Conservation (phyloP, 495 filamentous ascomycete species). For the Xylaria venustula region DNA sequence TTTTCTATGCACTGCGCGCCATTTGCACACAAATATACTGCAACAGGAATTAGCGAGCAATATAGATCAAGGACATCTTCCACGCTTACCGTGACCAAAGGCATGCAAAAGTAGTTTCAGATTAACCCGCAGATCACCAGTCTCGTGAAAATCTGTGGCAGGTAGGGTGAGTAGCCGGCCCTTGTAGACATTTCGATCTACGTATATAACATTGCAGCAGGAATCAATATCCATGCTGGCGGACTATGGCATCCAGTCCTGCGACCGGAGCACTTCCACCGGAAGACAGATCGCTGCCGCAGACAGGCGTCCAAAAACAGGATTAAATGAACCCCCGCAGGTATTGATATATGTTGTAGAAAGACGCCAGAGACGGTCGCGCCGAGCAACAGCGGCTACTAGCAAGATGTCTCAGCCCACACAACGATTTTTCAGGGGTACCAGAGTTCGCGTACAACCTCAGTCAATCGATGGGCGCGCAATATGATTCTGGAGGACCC, state of each 20-base stretch:
- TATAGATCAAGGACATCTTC: neutral
- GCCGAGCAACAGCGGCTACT: conserved; percentile 10
- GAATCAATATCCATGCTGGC: conserved; percentile 64
- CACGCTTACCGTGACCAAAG: conserved; percentile 48
- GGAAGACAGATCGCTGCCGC: conserved; percentile 12
- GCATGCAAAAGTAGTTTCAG: conserved; percentile 45
- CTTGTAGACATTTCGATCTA: conserved; percentile 68
- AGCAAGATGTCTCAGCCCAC: conserved; percentile 20
- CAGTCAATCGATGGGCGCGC: conserved; percentile 21
- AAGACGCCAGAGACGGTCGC: conserved; percentile 17
- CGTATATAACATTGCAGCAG: conserved; percentile 82
- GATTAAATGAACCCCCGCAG: neutral
- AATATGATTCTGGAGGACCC: conserved; percentile 22
- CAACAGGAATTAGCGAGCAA: conserved; percentile 24
- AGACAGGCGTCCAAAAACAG: neutral
- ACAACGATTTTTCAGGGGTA: conserved; percentile 3
- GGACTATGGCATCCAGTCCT: conserved; percentile 46
- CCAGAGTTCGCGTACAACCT: conserved; percentile 27
- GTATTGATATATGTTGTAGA: conserved; percentile 17
- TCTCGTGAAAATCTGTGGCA: conserved; percentile 21
- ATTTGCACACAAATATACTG: conserved; percentile 73
- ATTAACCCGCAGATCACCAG: conserved; percentile 42
- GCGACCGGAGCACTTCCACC: conserved; percentile 49
- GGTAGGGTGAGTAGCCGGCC: conserved; percentile 53
- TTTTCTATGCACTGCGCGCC: conserved; percentile 69